Base-by-base conservation (phyloP, 2,329 filamentous ascomycete genomes). In the Penicillium concentricum region DNA sequence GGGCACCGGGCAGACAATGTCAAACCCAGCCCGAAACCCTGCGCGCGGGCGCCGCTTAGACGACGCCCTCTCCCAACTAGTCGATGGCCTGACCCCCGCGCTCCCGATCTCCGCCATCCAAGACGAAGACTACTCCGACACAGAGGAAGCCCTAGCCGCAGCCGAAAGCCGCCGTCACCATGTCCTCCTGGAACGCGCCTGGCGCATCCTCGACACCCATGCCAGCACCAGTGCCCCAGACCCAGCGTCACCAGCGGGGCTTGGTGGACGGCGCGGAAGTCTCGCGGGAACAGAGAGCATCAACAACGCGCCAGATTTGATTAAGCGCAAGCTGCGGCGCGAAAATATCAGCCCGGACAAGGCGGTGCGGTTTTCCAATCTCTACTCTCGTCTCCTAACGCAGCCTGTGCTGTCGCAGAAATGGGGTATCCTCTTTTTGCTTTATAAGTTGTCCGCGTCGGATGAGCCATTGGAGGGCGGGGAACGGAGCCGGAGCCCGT, bases 331-430 rank as follows among this genome's bases (percentile, higher is more conserved):
- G 76, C 81, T 99, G 61, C 85, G 95, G 56, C 86, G 89, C 66
- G 88, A 87, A 64, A 90, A 91, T 69, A 84, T 84, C 44, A 89
- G 84, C 61, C 89, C 81, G 22, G 86, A 85, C 67, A 84, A 92
- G 74, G 91, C 92, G 4, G 81, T 93, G 20, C 85, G 88, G 60
- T 96, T 97, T 75, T 89, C 91, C 24, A 95, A 96, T 69, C 83
- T 99, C 28, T 96, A 97, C 76, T 91, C 91, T 34, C 85, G 91
- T 55, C 83, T 99, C 18, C 81, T 97, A 26, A 90, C 91, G n/a
- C 86, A 97, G 63, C 92, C 92, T 0, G 92, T 97, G 6, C 82
- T 99, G 43, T 89, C 90, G 68, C 90, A 96, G 74, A 99, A 99
- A 82, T 97, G 92, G 92, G 91, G 90, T 3, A 97, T 99, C 63